A percentile compares a stretch with the other conserved stretches of the same genome.
phyloP scores from a whole-genome alignment of 495 filamentous ascomycete genomes.

The Lepidopterella palustris region DNA sequence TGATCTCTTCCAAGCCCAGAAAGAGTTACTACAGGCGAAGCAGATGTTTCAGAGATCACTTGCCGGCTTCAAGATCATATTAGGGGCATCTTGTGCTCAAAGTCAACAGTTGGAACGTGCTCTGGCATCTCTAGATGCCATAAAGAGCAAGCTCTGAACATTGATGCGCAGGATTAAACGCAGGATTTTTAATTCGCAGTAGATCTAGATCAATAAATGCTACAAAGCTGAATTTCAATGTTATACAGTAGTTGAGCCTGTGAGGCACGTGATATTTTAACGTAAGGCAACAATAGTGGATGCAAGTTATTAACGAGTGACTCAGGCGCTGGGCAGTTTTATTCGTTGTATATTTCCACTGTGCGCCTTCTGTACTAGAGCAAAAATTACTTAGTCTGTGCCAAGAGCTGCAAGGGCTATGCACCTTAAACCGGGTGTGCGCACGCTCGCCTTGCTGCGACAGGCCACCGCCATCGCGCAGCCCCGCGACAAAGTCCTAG shows the following conservation, averaged over 20 bases:
- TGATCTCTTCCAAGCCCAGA: background rate
- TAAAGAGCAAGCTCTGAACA: background rate
- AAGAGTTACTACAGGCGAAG: background rate
- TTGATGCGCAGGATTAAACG: background rate
- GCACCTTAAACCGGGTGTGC: no score
- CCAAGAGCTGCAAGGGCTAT: no score
- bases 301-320: no score
- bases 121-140: background rate
- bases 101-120: background rate
- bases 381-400: no score
- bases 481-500: no score
- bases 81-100: background rate
- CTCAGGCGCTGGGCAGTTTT: no score
- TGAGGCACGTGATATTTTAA: background rate
- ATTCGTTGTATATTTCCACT: no score
- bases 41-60: background rate
- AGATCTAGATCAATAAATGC: background rate
- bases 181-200: background rate
- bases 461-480: no score
- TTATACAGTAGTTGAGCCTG: background rate
- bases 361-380: no score
- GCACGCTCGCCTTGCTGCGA: no score
- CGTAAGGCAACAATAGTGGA: background rate
- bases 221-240: no score
- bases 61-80: background rate